phyloP scores from a whole-genome alignment of 2,329 filamentous ascomycete genomes.

The Aspergillus novofumigatus region DNA sequence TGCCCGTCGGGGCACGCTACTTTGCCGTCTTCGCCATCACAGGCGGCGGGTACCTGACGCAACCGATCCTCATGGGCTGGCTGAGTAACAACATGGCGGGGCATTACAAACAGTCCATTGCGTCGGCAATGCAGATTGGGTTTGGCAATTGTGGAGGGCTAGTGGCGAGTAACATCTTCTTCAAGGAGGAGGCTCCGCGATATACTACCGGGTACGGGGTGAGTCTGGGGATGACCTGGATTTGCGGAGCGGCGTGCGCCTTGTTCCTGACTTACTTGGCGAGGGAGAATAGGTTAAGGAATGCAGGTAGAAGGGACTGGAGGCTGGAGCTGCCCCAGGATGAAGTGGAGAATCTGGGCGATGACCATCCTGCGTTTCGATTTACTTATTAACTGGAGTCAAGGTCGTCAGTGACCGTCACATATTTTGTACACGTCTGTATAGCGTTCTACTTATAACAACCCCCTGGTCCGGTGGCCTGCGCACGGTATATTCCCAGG shows the following conservation, averaged over 20 bases:
- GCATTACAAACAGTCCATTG: slow-evolving; percentile 55
- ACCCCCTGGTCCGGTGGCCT: not conserved
- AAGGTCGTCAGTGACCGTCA: not conserved
- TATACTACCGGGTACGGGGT: slow-evolving; percentile 26
- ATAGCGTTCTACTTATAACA: not conserved
- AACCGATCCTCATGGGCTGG: slow-evolving; percentile 55
- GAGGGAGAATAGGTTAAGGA: slow-evolving; percentile 36
- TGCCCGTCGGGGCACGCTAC: slow-evolving; percentile 50
- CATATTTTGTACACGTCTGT: not conserved
- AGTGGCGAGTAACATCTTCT: slow-evolving; percentile 33
- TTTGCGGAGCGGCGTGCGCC: slow-evolving; percentile 28
- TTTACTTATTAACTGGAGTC: slow-evolving; percentile 27
- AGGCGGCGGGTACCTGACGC: slow-evolving; percentile 51
- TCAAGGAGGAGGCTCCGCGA: slow-evolving; percentile 24
- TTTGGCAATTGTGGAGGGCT: slow-evolving; percentile 33
- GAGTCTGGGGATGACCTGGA: slow-evolving; percentile 31
- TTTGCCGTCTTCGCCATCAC: slow-evolving; percentile 54
- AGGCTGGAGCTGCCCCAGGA: slow-evolving; percentile 30
- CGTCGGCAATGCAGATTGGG: slow-evolving; percentile 49
- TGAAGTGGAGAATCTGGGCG: slow-evolving; percentile 36
- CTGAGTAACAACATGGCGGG: slow-evolving; percentile 55
- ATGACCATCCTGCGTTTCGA: slow-evolving; percentile 37
- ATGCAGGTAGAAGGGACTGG: slow-evolving; percentile 33
- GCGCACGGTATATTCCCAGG: slow-evolving; percentile 17
- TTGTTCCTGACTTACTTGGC: slow-evolving; percentile 29